Evolutionary conservation across 2,329 filamentous ascomycete species (phyloP), one percentile per base, ranked within the genome.

Genomic region (Colletotrichum zoysiae): DNA sequence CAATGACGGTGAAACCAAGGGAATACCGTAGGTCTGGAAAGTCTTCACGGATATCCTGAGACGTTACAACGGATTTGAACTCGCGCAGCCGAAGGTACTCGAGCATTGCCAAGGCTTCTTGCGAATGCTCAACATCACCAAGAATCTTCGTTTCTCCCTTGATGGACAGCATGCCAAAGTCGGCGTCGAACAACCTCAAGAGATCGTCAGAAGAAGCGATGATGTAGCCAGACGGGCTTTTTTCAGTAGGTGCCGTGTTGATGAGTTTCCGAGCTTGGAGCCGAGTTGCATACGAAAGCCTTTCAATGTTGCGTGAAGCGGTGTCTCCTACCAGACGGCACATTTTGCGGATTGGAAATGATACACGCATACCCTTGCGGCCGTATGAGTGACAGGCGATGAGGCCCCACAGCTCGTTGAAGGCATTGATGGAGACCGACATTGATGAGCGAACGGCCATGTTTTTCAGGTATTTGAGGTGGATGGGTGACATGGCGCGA

Each of bases 381-480:
- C 93, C 94, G 76, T 97, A 97, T 0, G 92, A 89, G 78, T 97
- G 95, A 73, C 94, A 97, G 1, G 94, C 91, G 51, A 97, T 94
- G 38, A 97, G 83, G 0, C 95, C 95, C 95, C 95, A 97, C 0
- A 97, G 83, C 76, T 97, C 92, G 75, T 89, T 87, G 76, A 97
- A 96, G 0, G 93, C 93, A 74, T 94, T 96, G 77, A 97, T 93
- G 1, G 94, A 97, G 73, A 97, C 95, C 0, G 94, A 97, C 94
- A 97, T 97, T 74, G 94, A 97, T 0, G 94, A 94, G n/a, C 94
- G 90, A 0, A 97, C 94, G 9, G 91, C 92, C 95, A 97, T 97
- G 78, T 97, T 95, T 7, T 84, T 87, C 3, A 97, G 85, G 76
- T 97, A 97, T 78, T 97, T 97, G 66, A 97, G 81, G 78, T 96